Evolutionary conservation across 2,329 filamentous ascomycete genomes (phyloP).

Genomic region (Scorias spongiosa): DNA sequence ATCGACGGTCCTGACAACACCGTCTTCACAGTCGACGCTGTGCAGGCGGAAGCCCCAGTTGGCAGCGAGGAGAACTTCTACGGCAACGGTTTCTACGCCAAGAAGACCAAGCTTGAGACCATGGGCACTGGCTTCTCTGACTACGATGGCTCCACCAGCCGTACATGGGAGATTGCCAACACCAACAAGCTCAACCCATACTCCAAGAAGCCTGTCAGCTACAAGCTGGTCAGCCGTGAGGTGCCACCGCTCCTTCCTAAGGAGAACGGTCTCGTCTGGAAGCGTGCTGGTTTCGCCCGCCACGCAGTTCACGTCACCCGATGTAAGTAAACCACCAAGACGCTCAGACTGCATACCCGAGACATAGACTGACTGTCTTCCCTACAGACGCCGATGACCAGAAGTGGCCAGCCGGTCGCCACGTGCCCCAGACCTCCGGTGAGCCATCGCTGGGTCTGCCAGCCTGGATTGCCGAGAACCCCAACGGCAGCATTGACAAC

Average conservation of each 20-base stretch:
- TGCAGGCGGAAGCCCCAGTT: conserved; percentile 53
- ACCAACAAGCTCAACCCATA: conserved; percentile 70
- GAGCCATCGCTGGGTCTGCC: conserved; percentile 59
- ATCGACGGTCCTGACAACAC: conserved; percentile 77
- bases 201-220: conserved; percentile 69
- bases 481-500: conserved; percentile 55
- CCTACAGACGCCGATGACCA: conserved; percentile 54
- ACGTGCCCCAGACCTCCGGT: conserved; percentile 77
- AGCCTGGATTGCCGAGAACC: conserved; percentile 58
- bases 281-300: conserved; percentile 72
- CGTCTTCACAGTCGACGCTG: conserved; percentile 68
- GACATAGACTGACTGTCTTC: not conserved
- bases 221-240: conserved; percentile 82
- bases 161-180: conserved; percentile 87
- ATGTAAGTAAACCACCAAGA: conserved; percentile 41
- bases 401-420: conserved; percentile 70
- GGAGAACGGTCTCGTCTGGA: conserved; percentile 70
- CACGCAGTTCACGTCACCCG: conserved; percentile 81
- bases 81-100: conserved; percentile 79
- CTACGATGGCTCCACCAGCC: conserved; percentile 62
- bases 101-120: conserved; percentile 65
- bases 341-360: not conserved
- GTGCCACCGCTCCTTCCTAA: conserved; percentile 67
- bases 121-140: conserved; percentile 56
- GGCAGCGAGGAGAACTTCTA: conserved; percentile 73